Percentiles rank a stretch among this genome's conserved stretches.
Evolutionary conservation across 2,329 filamentous ascomycete species (phyloP).

Genomic region (Lasiodiplodia theobromae): DNA sequence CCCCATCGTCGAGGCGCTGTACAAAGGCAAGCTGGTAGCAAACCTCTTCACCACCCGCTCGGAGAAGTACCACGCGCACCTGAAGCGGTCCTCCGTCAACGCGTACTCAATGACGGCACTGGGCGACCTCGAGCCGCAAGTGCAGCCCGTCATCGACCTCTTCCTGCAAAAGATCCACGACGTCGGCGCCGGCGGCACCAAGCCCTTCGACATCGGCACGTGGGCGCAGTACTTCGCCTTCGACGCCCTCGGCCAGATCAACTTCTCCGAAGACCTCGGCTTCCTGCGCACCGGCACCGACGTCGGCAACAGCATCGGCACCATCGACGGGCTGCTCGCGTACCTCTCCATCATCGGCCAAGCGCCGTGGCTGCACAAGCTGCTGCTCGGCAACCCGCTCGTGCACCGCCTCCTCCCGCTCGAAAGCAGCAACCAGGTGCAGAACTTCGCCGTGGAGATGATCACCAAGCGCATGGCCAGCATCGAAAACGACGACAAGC

Average conservation of each 20-base stretch:
- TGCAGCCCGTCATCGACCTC: conserved; percentile 6
- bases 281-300: conserved; percentile 6
- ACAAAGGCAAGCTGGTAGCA: conserved; percentile 41
- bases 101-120: conserved; percentile 5
- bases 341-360: conserved; percentile 6
- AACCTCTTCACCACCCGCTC: conserved; percentile 44
- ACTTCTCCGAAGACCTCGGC: conserved; percentile 10
- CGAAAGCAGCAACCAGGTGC: conserved; percentile 12
- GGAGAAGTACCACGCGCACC: conserved; percentile 38
- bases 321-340: conserved; percentile 8
- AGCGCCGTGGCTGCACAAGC: conserved; percentile 8
- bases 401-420: neutral
- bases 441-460: conserved; percentile 3
- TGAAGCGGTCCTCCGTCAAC: conserved; percentile 1
- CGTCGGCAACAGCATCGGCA: conserved; percentile 7
- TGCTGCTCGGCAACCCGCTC: conserved; percentile 2
- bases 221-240: conserved; percentile 11
- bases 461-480: neutral
- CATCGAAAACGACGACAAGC: neutral
- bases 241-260: conserved; percentile 3
- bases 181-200: neutral
- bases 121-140: neutral
- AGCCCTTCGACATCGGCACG: conserved; percentile 1
- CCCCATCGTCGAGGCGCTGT: conserved; percentile 42
- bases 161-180: neutral